Evolutionary conservation across 495 filamentous ascomycete genomes (phyloP).

Genomic region (Trichoderma orchidacearum): DNA sequence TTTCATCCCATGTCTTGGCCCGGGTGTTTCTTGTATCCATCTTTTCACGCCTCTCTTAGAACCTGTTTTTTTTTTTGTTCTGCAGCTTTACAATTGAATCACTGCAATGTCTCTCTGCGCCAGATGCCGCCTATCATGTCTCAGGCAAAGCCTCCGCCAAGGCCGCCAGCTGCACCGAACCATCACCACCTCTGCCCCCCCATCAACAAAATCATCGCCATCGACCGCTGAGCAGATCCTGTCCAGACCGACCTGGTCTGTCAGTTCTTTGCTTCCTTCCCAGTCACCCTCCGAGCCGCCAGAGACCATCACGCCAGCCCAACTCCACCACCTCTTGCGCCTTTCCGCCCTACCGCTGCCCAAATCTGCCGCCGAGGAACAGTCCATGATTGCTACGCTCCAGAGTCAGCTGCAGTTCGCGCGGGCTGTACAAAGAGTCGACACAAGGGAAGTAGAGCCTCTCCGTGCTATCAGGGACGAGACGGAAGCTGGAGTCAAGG

Average conservation of each 20-base stretch:
- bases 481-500: conserved; percentile 30
- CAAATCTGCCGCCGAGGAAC: conserved; percentile 37
- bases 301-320: conserved; percentile 22
- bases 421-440: conserved; percentile 62
- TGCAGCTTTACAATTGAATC: background rate
- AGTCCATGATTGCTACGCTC: conserved; percentile 55
- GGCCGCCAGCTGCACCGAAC: background rate
- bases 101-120: conserved; percentile 1
- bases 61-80: background rate
- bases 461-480: conserved; percentile 75
- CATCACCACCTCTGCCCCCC: background rate
- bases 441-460: conserved; percentile 58
- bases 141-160: background rate
- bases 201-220: conserved; percentile 4
- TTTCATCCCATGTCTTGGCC: background rate
- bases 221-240: conserved; percentile 30
- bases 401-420: conserved; percentile 84
- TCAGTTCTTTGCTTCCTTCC: conserved; percentile 52
- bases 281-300: conserved; percentile 22
- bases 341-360: conserved; percentile 81
- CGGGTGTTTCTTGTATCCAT: background rate
- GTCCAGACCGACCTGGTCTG: conserved; percentile 70
- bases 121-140: background rate
- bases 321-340: conserved; percentile 72
- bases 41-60: background rate